Evolutionary conservation across 345 rosid species (phyloP).

Genomic region (Melastoma malabathricum): DNA sequence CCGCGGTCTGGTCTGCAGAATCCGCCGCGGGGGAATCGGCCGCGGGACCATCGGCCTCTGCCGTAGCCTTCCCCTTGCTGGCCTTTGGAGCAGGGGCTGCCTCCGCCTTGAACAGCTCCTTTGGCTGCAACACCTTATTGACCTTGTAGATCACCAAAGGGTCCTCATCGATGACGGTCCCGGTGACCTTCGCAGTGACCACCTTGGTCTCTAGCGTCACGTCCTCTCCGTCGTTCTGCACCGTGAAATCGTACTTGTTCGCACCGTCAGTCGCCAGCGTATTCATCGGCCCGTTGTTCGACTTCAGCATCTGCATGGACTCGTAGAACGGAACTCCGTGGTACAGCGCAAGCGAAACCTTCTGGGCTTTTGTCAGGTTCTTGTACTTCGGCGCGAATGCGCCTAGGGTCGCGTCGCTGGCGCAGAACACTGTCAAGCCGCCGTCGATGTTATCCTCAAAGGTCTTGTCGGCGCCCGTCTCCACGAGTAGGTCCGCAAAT

Average conservation of each 20-base stretch:
- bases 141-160: conserved; percentile 67
- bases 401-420: conserved; percentile 42
- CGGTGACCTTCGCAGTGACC: conserved; percentile 43
- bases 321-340: conserved; percentile 72
- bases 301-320: conserved; percentile 50
- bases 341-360: conserved; percentile 48
- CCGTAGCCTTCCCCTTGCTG: conserved; percentile 14
- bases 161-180: conserved; percentile 59
- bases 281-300: conserved; percentile 67
- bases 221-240: conserved; percentile 61
- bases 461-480: conserved; percentile 48
- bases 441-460: conserved; percentile 64
- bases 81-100: conserved; percentile 34
- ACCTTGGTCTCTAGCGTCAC: conserved; percentile 59
- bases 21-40: conserved; percentile 48
- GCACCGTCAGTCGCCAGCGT: conserved; percentile 88
- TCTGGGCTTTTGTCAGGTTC: conserved; percentile 54
- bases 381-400: conserved; percentile 61
- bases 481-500: conserved; percentile 48
- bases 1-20: conserved; percentile 34
- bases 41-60: conserved; percentile 29
- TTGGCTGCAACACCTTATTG: conserved; percentile 57
- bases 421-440: conserved; percentile 86
- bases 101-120: conserved; percentile 57
- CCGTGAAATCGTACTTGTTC: conserved; percentile 57